Conservation (phyloP, 1,284 basidiomycete species). For the Apiotrichum gamsii region DNA sequence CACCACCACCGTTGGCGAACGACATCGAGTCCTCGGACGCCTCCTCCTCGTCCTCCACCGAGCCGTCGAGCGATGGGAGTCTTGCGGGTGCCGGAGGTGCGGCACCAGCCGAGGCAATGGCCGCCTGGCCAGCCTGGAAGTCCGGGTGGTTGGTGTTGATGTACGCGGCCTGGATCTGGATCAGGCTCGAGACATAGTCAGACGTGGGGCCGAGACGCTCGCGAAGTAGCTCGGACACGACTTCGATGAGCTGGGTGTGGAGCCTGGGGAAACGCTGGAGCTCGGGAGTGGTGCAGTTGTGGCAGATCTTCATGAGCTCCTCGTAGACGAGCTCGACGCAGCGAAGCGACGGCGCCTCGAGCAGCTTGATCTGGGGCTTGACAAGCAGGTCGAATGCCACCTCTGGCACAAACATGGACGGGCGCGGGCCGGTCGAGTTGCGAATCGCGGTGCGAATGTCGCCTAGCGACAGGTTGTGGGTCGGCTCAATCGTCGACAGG, state of each 20-base stretch:
- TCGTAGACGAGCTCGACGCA: constrained; percentile 99
- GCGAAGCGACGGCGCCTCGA: constrained; percentile 86
- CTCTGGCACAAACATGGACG: constrained; percentile 94
- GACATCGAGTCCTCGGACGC: constrained; percentile 41
- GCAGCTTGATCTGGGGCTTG: constrained; percentile 95
- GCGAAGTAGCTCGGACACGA: constrained; percentile 90
- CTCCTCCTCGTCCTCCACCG: constrained; percentile 33
- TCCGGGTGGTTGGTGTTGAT: constrained; percentile 72
- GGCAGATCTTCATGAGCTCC: constrained; percentile 98
- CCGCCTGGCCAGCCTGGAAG: constrained; percentile 47
- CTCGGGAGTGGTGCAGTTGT: constrained; percentile 90
- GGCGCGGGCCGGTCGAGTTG: constrained; percentile 94
- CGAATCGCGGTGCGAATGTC: constrained; percentile 98
- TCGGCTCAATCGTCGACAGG: constrained; percentile 82
- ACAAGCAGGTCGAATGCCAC: constrained; percentile 95
- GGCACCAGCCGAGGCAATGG: constrained; percentile 44
- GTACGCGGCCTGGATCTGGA: constrained; percentile 96
- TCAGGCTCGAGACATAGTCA: constrained; percentile 91
- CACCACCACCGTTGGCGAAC: constrained; percentile 53
- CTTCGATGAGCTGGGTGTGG: constrained; percentile 90
- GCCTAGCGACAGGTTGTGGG: constrained; percentile 80
- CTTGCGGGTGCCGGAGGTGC: constrained; percentile 16
- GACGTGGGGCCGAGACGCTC: constrained; percentile 95
- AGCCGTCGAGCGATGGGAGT: constrained; percentile 27
- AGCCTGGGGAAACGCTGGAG: constrained; percentile 93